Evolutionary conservation across 805 yeast genomes (phyloP), one percentile per base, ranked within the genome.

Genomic region (Teunomyces barrocoloradensis): DNA sequence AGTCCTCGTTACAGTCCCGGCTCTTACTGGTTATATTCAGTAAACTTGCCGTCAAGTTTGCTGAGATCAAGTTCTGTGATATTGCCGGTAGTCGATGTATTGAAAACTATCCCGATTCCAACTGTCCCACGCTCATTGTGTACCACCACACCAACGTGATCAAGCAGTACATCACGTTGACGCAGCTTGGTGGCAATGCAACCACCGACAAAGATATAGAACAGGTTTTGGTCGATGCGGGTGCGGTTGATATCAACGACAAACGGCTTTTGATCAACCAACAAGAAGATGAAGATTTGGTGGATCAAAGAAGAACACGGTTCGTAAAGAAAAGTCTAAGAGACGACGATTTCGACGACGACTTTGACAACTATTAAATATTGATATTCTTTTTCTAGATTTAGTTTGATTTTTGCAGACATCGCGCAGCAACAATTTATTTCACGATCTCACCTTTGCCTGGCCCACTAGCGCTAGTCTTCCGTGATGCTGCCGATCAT

Each of bases 1-100:
- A 81, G 48, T 81, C 85, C 51, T 76, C 78, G 46, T 63, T 86
- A 23, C 96, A 90, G 64, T 84, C 94, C 41, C 77, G 96, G 50
- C 68, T 91, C 9, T 69, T 92, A 41, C 68, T 82, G 0, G 77
- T 81, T 2, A 59, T 89, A n/a, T 74, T 87, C 54, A 59, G 61
- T 9, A 66, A 75, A 12, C 62, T 82, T 12, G 94, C 98, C 0
- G 60, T 68, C 1, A 85, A 81, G 58, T 92, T 81, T 63, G 79
- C 81, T 18, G 96, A 94, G 59, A 68, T 92, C 56, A 94, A 94
- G 66, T 87, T 94, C 61, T 92, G 89, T 37, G 97, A 94, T 56
- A 94, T 94, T 42, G 85, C 87, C n/a, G 96, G 88, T 20, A 77
- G 81, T 49, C 82, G 97, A 65, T 96, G 97, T 44, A 86, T 91